Evolutionary conservation across 1,284 basidiomycete species (phyloP).

Genomic region (Apiotrichum akiyoshidainum): DNA sequence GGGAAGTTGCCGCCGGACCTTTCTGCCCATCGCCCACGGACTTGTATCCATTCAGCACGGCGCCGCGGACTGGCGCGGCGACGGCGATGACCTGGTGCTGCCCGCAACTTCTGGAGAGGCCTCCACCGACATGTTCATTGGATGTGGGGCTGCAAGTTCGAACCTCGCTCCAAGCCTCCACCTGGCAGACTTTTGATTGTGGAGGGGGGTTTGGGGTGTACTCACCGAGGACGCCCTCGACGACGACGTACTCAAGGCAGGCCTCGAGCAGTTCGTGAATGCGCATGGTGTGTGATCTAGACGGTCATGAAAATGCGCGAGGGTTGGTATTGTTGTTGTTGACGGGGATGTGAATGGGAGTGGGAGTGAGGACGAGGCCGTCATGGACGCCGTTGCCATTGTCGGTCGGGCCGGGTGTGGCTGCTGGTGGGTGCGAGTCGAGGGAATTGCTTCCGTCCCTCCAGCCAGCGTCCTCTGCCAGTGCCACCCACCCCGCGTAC

Average conservation of each 20-base stretch:
- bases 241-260: constrained; percentile 41
- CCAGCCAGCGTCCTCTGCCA: no score
- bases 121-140: constrained; percentile 15
- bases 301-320: not conserved
- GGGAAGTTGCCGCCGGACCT: not conserved
- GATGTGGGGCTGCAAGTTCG: constrained; percentile 15
- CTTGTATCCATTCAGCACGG: not conserved
- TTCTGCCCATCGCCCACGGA: no score
- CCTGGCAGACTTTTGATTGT: constrained; percentile 11
- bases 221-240: constrained; percentile 46
- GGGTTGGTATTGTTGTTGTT: not conserved
- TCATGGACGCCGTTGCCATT: no score
- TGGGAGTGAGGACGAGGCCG: not conserved
- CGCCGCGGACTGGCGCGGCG: no score
- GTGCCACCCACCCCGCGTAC: no score
- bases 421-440: not conserved
- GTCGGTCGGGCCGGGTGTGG: not conserved
- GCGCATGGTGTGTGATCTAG: constrained; percentile 26
- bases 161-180: constrained; percentile 7
- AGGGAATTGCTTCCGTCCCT: not conserved
- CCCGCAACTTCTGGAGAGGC: constrained; percentile 6
- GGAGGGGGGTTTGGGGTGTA: not conserved
- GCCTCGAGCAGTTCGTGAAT: constrained; percentile 46
- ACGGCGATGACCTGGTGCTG: no score
- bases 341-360: not conserved